Conservation (phyloP, 1,284 basidiomycete genomes). For the Irpex lacteus region DNA sequence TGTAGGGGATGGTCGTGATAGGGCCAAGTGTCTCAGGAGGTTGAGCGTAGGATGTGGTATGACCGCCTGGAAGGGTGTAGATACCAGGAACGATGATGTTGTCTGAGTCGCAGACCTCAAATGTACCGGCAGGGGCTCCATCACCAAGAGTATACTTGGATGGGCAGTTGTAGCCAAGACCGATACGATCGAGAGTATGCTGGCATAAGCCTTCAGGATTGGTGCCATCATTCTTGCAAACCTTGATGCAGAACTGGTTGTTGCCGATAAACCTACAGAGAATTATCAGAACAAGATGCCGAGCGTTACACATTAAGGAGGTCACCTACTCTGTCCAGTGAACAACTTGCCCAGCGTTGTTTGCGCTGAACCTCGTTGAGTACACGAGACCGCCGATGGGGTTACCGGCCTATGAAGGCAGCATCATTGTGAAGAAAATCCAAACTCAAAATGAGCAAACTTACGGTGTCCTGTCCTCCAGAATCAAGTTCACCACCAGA, state of each 20-base stretch:
- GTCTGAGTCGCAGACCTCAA: constrained; percentile 53
- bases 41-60: constrained; percentile 51
- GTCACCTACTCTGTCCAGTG: constrained; percentile 43
- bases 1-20: constrained; percentile 60
- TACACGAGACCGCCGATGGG: constrained; percentile 52
- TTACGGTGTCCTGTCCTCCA: constrained; percentile 38
- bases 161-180: constrained; percentile 49
- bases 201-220: constrained; percentile 41
- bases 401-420: constrained; percentile 39
- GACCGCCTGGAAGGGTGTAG: constrained; percentile 43
- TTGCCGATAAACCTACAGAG: constrained; percentile 44
- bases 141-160: constrained; percentile 17
- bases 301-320: background rate
- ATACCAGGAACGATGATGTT: constrained; percentile 57
- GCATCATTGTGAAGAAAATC: background rate
- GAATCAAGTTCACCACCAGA: constrained; percentile 69
- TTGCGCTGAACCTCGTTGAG: constrained; percentile 37
- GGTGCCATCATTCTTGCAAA: constrained; percentile 44
- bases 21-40: constrained; percentile 57
- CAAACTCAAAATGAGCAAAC: too few relatives aligned
- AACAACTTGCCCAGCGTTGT: constrained; percentile 35
- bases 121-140: constrained; percentile 35
- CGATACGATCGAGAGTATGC: constrained; percentile 48
- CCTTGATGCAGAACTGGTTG: constrained; percentile 48
- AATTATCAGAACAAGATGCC: background rate